phyloP scores from a whole-genome alignment of 2,329 filamentous ascomycete species.

The Talaromyces sp. region DNA sequence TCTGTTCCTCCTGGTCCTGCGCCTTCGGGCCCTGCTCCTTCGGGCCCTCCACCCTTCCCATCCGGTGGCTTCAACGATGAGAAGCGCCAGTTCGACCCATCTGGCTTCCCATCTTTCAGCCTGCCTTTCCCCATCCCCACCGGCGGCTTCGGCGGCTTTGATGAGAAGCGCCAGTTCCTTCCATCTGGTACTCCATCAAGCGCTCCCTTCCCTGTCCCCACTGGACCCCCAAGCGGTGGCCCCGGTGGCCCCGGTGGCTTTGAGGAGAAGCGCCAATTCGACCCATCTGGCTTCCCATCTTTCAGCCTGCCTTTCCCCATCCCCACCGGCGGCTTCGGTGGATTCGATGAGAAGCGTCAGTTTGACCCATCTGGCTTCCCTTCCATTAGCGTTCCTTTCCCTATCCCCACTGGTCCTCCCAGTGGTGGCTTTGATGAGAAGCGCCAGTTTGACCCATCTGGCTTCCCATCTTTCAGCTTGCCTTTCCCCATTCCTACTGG shows the following conservation, averaged over 20 bases:
- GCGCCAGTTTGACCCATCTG: neutral
- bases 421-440: neutral
- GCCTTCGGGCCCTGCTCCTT: slow-evolving; percentile 3
- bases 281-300: neutral
- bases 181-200: too few relatives aligned
- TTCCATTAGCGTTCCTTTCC: neutral
- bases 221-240: neutral
- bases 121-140: neutral
- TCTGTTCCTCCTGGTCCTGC: too few relatives aligned
- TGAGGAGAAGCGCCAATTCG: slow-evolving; percentile 2
- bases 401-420: neutral
- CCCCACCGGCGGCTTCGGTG: neutral
- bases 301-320: neutral
- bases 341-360: neutral
- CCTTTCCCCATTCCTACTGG: slow-evolving; percentile 4
- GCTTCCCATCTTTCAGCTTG: slow-evolving; percentile 2
- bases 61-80: too few relatives aligned
- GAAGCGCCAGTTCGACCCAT: too few relatives aligned
- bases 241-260: neutral
- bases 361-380: neutral
- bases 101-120: neutral
- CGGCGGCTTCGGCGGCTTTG: neutral
- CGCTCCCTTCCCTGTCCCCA: neutral
- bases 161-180: too few relatives aligned
- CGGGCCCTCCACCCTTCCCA: slow-evolving; percentile 1